A percentile compares a stretch with the other conserved stretches of the same genome.
These are phyloP conservation scores for Leccinum griseonigrum DNA, from an alignment of 1,284 basidiomycete genomes.

Conservation along the genomic window DNA sequence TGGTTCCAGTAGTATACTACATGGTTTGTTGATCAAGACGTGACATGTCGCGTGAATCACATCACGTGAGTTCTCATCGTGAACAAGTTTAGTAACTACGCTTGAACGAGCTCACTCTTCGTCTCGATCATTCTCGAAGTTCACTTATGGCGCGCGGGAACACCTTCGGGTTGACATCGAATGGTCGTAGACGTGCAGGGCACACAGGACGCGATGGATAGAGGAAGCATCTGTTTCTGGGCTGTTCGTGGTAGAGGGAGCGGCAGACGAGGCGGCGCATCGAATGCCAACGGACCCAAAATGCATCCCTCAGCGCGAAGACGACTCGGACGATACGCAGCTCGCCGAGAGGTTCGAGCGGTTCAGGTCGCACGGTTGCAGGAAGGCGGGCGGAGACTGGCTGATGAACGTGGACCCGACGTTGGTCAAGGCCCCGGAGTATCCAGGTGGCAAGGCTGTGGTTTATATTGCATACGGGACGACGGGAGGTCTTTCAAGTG, in stretches of 20 bases:
- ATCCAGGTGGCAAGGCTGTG: slow-evolving; percentile 83
- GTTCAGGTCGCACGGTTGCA: slow-evolving; percentile 67
- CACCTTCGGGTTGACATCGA: slow-evolving; percentile 35
- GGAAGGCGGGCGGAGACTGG: slow-evolving; percentile 76
- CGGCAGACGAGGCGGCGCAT: slow-evolving; percentile 51
- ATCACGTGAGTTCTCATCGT: slow-evolving; percentile 17
- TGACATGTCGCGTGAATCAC: slow-evolving; percentile 29
- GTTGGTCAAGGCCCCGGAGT: slow-evolving; percentile 81
- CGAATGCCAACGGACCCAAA: slow-evolving; percentile 33
- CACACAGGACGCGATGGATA: slow-evolving; percentile 47
- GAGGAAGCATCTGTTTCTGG: slow-evolving; percentile 40
- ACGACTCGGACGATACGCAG: slow-evolving; percentile 71
- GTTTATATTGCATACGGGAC: slow-evolving; percentile 98
- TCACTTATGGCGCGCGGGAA: slow-evolving; percentile 33
- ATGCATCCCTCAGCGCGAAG: slow-evolving; percentile 66
- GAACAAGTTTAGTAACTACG: not conserved
- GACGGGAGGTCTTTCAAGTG: slow-evolving; percentile 96
- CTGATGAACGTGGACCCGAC: slow-evolving; percentile 99
- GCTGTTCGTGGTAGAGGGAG: slow-evolving; percentile 42
- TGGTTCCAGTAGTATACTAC: no score
- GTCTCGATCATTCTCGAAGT: not conserved
- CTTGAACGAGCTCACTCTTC: not conserved
- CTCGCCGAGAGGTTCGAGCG: slow-evolving; percentile 85
- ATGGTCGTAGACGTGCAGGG: slow-evolving; percentile 40
- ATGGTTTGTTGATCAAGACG: not conserved